Evolutionary conservation across 805 yeast species (phyloP).

Genomic region (Alloascoidea africana): DNA sequence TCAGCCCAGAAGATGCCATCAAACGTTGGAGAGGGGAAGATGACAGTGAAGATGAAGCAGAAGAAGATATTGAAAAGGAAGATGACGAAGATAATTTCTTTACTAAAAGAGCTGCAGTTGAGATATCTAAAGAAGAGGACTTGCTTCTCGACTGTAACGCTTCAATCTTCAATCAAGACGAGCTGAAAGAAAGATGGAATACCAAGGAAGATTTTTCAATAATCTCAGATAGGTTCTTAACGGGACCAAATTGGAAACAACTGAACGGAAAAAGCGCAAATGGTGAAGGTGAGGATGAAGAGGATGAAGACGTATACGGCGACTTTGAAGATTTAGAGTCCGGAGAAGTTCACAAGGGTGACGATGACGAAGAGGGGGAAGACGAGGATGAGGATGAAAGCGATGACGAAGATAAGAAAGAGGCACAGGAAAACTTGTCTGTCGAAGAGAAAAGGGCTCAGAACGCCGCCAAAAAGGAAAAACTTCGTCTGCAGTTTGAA

Average conservation of each 20-base stretch:
- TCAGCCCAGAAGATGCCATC: slow-evolving; percentile 60
- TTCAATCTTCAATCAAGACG: slow-evolving; percentile 3
- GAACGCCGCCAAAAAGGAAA: slow-evolving; percentile 84
- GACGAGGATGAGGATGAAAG: slow-evolving; percentile 24
- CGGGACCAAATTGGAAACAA: not conserved
- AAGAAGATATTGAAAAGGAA: slow-evolving; percentile 26
- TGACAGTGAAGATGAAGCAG: slow-evolving; percentile 26
- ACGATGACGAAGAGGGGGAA: slow-evolving; percentile 22
- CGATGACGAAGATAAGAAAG: slow-evolving; percentile 10
- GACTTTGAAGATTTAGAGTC: slow-evolving; percentile 22
- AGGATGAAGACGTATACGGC: slow-evolving; percentile 20
- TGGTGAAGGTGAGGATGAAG: slow-evolving; percentile 7
- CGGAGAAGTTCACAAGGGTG: slow-evolving; percentile 24
- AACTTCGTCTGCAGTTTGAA: slow-evolving; percentile 79
- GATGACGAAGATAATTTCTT: slow-evolving; percentile 32
- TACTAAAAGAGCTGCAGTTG: slow-evolving; percentile 28
- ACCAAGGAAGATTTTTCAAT: not conserved
- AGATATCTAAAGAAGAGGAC: slow-evolving; percentile 20
- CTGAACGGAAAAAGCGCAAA: slow-evolving; percentile 1
- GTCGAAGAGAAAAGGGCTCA: slow-evolving; percentile 62
- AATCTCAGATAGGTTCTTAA: slow-evolving; percentile 1
- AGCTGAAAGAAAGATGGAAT: slow-evolving; percentile 6
- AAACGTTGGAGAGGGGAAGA: slow-evolving; percentile 50
- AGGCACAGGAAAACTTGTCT: slow-evolving; percentile 26
- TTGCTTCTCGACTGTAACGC: not conserved